These are phyloP conservation scores for Agaricales sp. DNA, from an alignment of 1,284 basidiomycete genomes.

Conservation along the genomic window DNA sequence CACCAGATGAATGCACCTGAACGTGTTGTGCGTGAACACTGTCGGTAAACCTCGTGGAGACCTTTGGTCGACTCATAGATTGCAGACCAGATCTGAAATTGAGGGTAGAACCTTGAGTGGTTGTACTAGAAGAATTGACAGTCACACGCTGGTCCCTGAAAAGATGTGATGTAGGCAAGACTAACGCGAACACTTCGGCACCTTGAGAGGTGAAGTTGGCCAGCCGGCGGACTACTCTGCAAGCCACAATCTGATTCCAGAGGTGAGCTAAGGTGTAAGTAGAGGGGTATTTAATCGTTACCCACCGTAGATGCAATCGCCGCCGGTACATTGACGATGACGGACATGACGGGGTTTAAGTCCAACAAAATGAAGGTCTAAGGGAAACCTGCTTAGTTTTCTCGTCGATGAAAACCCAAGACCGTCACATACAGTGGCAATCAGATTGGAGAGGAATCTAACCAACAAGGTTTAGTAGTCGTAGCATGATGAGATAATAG, in stretches of 20 bases:
- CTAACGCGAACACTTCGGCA: constrained; percentile 33
- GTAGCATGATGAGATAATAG: constrained; percentile 3
- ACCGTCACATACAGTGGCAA: constrained; percentile 40
- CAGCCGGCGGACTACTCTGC: constrained; percentile 56
- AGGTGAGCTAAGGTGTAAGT: constrained; percentile 4
- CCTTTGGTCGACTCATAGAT: constrained; percentile 18
- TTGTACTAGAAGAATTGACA: constrained; percentile 17
- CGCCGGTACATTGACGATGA: constrained; percentile 66
- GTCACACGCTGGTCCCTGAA: constrained; percentile 4
- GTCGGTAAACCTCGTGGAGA: constrained; percentile 18
- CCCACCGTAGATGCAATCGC: constrained; percentile 56
- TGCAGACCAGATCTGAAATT: constrained; percentile 28
- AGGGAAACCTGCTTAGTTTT: constrained; percentile 3
- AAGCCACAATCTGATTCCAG: constrained; percentile 54
- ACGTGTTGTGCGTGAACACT: constrained; percentile 42
- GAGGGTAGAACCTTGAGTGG: constrained; percentile 30
- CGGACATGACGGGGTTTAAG: constrained; percentile 64
- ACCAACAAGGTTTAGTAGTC: constrained; percentile 5
- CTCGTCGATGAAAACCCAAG: not conserved
- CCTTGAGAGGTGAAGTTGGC: constrained; percentile 43
- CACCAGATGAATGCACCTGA: constrained; percentile 23
- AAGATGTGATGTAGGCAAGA: not conserved
- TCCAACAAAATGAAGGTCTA: constrained; percentile 63
- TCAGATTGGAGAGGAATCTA: constrained; percentile 55
- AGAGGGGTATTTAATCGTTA: constrained; percentile 1